phyloP scores from a whole-genome alignment of 805 yeast genomes.

The Isabelozyma rhagii region DNA sequence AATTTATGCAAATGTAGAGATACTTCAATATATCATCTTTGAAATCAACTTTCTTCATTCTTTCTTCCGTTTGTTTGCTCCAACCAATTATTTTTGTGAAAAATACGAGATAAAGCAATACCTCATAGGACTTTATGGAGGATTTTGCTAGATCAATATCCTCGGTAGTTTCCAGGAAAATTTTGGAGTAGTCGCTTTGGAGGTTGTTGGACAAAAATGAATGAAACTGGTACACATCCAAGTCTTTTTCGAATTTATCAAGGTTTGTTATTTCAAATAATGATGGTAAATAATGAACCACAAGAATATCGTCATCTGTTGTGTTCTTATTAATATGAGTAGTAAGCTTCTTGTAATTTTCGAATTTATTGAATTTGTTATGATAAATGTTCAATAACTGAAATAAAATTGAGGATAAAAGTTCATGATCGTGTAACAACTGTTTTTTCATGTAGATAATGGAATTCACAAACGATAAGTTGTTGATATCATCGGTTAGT shows the following conservation, averaged over 20 bases:
- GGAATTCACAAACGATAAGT: slow-evolving; percentile 32
- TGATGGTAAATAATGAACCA: slow-evolving; percentile 63
- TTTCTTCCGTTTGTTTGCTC: slow-evolving; percentile 52
- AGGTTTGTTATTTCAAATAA: slow-evolving; percentile 40
- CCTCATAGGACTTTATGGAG: slow-evolving; percentile 31
- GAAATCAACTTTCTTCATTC: slow-evolving; percentile 50
- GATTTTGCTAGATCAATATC: slow-evolving; percentile 34
- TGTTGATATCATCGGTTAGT: slow-evolving; percentile 50
- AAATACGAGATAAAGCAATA: slow-evolving; percentile 47
- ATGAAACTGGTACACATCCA: slow-evolving; percentile 27
- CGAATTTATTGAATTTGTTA: slow-evolving; percentile 23
- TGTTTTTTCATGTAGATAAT: slow-evolving; percentile 60
- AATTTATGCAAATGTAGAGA: slow-evolving; percentile 53
- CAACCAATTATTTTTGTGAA: slow-evolving; percentile 59
- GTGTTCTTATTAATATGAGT: slow-evolving; percentile 43
- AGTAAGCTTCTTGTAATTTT: slow-evolving; percentile 38
- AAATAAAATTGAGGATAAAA: slow-evolving; percentile 60
- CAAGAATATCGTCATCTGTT: slow-evolving; percentile 59
- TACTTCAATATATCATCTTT: slow-evolving; percentile 55
- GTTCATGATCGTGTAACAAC: slow-evolving; percentile 65
- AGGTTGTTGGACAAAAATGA: slow-evolving; percentile 33
- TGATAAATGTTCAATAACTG: slow-evolving; percentile 44
- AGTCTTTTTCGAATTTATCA: slow-evolving; percentile 18
- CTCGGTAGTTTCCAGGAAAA: slow-evolving; percentile 9
- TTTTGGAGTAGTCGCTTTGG: slow-evolving; percentile 23